These are phyloP conservation scores for Rhodotorula babjevae DNA, from an alignment of 768 basidiomycete genomes.

Conservation along the genomic window DNA sequence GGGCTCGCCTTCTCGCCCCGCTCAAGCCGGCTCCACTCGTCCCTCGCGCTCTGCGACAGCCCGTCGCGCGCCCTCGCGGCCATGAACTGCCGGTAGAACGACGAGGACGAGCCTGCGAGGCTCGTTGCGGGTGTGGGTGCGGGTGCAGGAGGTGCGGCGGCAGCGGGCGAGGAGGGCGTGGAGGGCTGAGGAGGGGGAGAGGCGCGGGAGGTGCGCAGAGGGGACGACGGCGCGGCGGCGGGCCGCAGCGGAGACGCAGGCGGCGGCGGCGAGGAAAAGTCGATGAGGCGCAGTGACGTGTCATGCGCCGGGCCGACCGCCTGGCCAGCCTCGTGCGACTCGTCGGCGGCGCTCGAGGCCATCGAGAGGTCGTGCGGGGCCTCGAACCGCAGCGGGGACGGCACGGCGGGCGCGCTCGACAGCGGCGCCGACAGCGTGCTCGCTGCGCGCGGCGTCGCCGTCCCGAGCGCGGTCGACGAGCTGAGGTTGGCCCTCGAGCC, in stretches of 20 bases:
- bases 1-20: conserved; percentile 31
- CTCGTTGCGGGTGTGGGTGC: neutral
- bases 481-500: neutral
- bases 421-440: neutral
- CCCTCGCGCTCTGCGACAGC: neutral
- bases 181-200: neutral
- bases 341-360: neutral
- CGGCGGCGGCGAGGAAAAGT: neutral
- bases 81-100: conserved; percentile 35
- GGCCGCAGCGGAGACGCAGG: neutral
- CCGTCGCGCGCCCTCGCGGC: conserved; percentile 5
- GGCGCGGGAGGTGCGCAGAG: neutral
- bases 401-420: neutral
- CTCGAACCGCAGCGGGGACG: neutral
- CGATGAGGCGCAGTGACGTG: neutral
- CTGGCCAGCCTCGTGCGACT: neutral
- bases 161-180: neutral
- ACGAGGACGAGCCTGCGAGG: neutral
- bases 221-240: neutral
- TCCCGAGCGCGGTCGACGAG: neutral
- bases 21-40: conserved; percentile 28
- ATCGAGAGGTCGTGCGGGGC: neutral
- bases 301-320: too few species aligned
- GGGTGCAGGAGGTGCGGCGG: neutral
- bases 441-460: neutral